Conservation (phyloP, 495 filamentous ascomycete genomes). For the Acidomyces sp. region DNA sequence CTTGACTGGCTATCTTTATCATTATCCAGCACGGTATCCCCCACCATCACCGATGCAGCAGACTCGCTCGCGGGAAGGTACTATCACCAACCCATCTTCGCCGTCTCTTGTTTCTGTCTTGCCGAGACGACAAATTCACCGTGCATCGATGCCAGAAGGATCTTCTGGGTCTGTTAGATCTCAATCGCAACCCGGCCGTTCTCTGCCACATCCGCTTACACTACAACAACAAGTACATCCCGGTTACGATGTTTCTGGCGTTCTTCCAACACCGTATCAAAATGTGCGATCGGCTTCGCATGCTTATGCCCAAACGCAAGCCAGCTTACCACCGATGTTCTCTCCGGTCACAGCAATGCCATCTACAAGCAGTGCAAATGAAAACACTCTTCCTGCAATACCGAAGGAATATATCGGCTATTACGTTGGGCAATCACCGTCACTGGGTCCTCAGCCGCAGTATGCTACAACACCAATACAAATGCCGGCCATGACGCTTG, state of each 20-base stretch:
- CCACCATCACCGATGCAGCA: conserved; percentile 34
- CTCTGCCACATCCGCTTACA: conserved; percentile 34
- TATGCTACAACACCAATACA: conserved; percentile 32
- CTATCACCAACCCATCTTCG: conserved; percentile 48
- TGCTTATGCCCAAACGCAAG: background rate
- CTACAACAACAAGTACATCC: conserved; percentile 26
- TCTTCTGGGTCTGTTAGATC: conserved; percentile 43
- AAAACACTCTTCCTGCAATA: conserved; percentile 27
- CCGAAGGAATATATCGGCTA: conserved; percentile 55
- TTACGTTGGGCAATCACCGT: conserved; percentile 41
- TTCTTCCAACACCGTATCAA: conserved; percentile 8
- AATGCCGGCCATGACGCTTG: conserved; percentile 31
- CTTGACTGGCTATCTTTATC: conserved; percentile 38
- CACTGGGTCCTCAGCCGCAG: conserved; percentile 38
- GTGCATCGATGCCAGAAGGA: conserved; percentile 42
- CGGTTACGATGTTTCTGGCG: conserved; percentile 20
- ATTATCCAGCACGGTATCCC: conserved; percentile 37
- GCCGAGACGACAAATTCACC: conserved; percentile 44
- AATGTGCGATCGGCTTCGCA: conserved; percentile 8
- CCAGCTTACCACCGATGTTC: conserved; percentile 7
- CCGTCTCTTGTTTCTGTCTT: conserved; percentile 41
- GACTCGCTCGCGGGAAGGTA: conserved; percentile 24
- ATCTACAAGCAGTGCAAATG: conserved; percentile 28
- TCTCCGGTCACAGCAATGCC: conserved; percentile 22
- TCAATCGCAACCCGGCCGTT: conserved; percentile 53